These are phyloP conservation scores for Heterobasidion annosum DNA, from an alignment of 1,284 basidiomycete species.

Conservation along the genomic window DNA sequence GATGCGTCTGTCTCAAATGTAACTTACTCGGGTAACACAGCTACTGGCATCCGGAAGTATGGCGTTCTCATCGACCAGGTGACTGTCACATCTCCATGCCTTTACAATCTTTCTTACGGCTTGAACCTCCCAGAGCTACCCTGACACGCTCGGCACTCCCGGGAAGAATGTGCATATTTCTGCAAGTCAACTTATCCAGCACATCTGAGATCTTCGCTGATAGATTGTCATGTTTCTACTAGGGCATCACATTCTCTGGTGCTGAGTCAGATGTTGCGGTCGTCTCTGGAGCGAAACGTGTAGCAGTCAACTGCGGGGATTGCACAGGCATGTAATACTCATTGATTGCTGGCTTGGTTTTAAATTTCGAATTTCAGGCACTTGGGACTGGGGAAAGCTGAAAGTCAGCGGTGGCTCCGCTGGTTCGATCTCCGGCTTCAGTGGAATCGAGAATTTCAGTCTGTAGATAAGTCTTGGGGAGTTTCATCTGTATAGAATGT, in stretches of 20 bases:
- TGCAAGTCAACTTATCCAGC: neutral
- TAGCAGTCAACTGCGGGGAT: conserved; percentile 23
- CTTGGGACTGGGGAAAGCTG: conserved; percentile 45
- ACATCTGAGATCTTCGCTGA: neutral
- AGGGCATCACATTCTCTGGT: conserved; percentile 22
- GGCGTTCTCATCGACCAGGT: conserved; percentile 30
- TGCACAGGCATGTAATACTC: conserved; percentile 18
- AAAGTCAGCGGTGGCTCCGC: conserved; percentile 32
- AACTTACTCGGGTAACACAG: conserved; percentile 25
- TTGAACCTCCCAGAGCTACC: conserved; percentile 22
- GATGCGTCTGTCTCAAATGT: conserved; percentile 24
- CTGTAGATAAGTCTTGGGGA: neutral
- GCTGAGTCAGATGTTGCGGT: conserved; percentile 17
- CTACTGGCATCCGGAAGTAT: conserved; percentile 19
- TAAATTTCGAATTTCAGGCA: conserved; percentile 19
- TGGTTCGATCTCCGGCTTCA: conserved; percentile 29
- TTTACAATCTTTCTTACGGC: neutral
- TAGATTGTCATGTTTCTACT: neutral
- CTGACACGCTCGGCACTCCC: conserved; percentile 25
- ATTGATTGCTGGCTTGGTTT: neutral
- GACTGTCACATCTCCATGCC: neutral
- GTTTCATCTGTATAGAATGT: too few relatives aligned
- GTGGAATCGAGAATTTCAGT: conserved; percentile 23
- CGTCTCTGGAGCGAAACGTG: conserved; percentile 16
- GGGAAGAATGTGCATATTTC: conserved; percentile 19